Evolutionary conservation across 352 stramenopile species (phyloP), one percentile per base, ranked within the genome.

Genomic region (Phytophthora constricta): DNA sequence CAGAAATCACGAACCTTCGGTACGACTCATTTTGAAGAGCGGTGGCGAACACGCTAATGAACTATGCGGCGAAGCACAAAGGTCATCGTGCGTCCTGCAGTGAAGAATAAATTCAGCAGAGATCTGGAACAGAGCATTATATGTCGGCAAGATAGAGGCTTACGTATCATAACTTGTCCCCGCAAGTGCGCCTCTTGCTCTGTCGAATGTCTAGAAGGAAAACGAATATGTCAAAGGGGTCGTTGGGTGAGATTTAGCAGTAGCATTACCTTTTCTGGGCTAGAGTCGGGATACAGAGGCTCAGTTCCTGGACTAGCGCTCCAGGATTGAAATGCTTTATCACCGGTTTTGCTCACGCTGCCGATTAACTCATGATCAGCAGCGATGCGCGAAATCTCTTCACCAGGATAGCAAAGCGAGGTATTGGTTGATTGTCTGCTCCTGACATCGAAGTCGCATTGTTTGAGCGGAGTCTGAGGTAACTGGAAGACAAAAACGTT

Each of bases 21-120:
- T 42, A 23, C 70, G 70, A 53, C 65, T 78, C 70, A 78, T 78
- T 68, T 63, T 54, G 25, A 78, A 78, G 11, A 58, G 55, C 34
- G 70, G 27, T 5, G 70, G 66, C 25, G 61, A 72, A 17, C 25
- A 56, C 13, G 57, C 33, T 25, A 49, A 39, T 68, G 53, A 33
- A 42, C 57, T 70, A 37, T 45, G 51, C 39, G 51, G 62, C 19
- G 46, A 25, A 4, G 28, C 48, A 17, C 14, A 33, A 27, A 48
- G 20, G 26, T 39, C 53, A n/a, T 51, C 22, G 5, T 47, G 37
- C 37, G 42, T 53, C 20, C 47, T 65, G n/a, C 22, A 65, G 37
- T 19, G 16, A 8, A 16, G 9, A 45, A 20, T 45, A 19, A 14
- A 14, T 20, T 5, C 37, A 45, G 17, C n/a, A n/a, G n/a, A n/a